These are phyloP conservation scores for Rhytidiadelphus loreus DNA, from an alignment of 225 moss, liverwort and hornwort genomes.

Conservation along the genomic window DNA sequence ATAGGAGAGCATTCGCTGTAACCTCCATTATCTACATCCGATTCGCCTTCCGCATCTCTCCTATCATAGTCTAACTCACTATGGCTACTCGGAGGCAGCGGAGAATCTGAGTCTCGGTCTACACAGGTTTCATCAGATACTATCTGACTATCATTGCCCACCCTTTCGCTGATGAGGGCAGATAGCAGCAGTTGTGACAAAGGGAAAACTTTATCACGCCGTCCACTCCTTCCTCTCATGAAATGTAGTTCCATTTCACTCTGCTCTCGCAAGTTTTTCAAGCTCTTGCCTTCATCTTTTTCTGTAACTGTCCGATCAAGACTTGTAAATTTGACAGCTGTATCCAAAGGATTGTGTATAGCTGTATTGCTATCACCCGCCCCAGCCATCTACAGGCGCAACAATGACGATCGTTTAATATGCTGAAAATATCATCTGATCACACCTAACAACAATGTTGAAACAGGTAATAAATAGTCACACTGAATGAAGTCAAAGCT, in stretches of 20 bases:
- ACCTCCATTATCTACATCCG: slow-evolving; percentile 50
- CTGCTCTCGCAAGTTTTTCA: slow-evolving; percentile 35
- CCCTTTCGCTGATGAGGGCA: slow-evolving; percentile 53
- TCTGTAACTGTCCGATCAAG: slow-evolving; percentile 15
- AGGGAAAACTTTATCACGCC: slow-evolving; percentile 44
- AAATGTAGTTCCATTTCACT: slow-evolving; percentile 18
- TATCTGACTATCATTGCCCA: slow-evolving; percentile 19
- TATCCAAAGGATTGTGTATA: slow-evolving; percentile 1
- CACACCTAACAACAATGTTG: background rate
- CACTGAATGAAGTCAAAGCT: background rate
- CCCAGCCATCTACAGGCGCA: slow-evolving; percentile 29
- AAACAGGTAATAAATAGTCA: background rate
- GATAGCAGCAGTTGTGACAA: slow-evolving; percentile 66
- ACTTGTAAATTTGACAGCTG: background rate
- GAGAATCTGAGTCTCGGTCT: slow-evolving; percentile 45
- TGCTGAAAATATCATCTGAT: background rate
- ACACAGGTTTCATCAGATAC: slow-evolving; percentile 15
- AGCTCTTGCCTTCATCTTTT: slow-evolving; percentile 37
- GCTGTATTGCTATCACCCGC: slow-evolving; percentile 9
- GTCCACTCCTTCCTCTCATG: slow-evolving; percentile 27
- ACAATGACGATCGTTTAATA: background rate
- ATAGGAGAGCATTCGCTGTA: slow-evolving; percentile 16
- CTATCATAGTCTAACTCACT: slow-evolving; percentile 52
- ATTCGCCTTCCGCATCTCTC: slow-evolving; percentile 47
- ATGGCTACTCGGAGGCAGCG: slow-evolving; percentile 36